Conservation (phyloP, 1,284 basidiomycete genomes). For the Leccinum fallax region DNA sequence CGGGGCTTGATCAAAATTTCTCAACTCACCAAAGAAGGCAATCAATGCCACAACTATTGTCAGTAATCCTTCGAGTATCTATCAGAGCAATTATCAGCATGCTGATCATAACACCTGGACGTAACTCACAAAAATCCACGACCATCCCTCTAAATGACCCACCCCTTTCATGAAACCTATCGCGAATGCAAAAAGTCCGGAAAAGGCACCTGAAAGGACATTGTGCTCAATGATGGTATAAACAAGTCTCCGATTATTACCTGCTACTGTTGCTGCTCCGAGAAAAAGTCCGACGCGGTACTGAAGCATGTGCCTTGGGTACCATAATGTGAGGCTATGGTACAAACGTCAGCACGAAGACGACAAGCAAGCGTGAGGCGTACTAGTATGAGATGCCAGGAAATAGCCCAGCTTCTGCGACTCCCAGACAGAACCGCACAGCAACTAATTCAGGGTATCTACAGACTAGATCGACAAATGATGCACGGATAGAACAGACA, state of each 20-base stretch:
- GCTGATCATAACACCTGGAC: not conserved
- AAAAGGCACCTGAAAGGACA: conserved; percentile 35
- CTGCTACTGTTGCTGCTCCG: conserved; percentile 34
- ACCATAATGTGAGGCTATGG: conserved; percentile 36
- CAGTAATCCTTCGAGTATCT: conserved; percentile 47
- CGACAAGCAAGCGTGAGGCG: conserved; percentile 31
- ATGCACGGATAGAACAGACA: conserved; percentile 5
- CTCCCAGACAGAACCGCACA: conserved; percentile 58
- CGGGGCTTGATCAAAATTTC: not conserved
- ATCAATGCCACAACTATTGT: conserved; percentile 38
- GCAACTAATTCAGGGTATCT: conserved; percentile 66
- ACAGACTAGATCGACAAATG: not conserved
- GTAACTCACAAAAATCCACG: conserved; percentile 42
- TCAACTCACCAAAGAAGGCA: conserved; percentile 31
- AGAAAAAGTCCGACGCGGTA: conserved; percentile 43
- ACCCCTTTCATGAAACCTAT: conserved; percentile 32
- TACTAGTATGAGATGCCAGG: conserved; percentile 71
- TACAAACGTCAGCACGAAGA: conserved; percentile 5
- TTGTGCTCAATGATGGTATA: conserved; percentile 8
- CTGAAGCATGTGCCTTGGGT: conserved; percentile 39
- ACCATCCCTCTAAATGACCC: conserved; percentile 32
- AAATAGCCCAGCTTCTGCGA: conserved; percentile 71
- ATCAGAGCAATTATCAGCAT: not conserved
- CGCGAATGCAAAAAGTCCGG: conserved; percentile 33
- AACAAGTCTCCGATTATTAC: conserved; percentile 7